Evolutionary conservation across 352 stramenopile genomes (phyloP), one percentile per base, ranked within the genome.

Genomic region (Phytophthora hibernalis): DNA sequence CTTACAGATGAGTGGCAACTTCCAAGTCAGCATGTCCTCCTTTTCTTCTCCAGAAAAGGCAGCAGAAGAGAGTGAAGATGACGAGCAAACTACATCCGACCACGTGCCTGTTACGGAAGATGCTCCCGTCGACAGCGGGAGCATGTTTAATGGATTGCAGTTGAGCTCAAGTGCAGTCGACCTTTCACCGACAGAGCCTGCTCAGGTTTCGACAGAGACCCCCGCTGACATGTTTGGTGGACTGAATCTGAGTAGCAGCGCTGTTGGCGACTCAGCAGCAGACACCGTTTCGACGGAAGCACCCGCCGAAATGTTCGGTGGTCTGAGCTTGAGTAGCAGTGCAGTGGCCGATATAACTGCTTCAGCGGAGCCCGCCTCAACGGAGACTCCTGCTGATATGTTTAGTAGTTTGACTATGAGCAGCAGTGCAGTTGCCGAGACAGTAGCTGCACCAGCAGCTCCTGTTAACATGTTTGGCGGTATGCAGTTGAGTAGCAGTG

Each of bases 1-100:
- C 5, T 45, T 90, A 24, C 65, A 89, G 13, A 58, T 87, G 58
- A 87, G 72, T 61, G 70, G 72, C 16, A 59, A 52, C 54, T 68
- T 78, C 60, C 47, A 66, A 11, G 70, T 52, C n/a, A 73, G 59
- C 26, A 54, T 58, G 3, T 60, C 50, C 18, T 77, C 70, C 4
- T 28, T 55, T 22, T 58, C 49, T 42, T 66, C 60, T 9, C 43
- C 40, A 12, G 38, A 68, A 16, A 62, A 77, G 15, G 18, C 13
- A 37, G n/a, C 24, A 49, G 52, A 63, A 62, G 45, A 57, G 15
- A 12, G 42, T 10, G 42, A 60, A 7, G 38, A 61, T 21, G 26
- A 52, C n/a, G 18, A 58, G 20, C 20, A 35, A 44, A 33, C 22
- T 30, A 22, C 26, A 47, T 54, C 54, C 2, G 38, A 26, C 20